phyloP scores from a whole-genome alignment of 2,329 filamentous ascomycete species.

The Aureobasidium zeae region DNA sequence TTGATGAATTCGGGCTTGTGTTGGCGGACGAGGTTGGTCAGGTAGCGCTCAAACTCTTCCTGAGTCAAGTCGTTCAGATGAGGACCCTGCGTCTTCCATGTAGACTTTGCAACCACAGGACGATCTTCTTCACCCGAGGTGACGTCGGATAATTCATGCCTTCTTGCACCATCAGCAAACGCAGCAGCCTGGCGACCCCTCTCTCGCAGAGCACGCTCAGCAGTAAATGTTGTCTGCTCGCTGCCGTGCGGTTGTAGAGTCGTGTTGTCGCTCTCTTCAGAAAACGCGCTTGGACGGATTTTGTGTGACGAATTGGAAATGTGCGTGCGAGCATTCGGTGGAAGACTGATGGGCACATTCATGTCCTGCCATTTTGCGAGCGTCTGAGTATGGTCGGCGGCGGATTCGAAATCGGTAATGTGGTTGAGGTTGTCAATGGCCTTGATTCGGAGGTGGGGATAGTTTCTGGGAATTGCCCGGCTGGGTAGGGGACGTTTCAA shows the following conservation, averaged over 20 bases:
- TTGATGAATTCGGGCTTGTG: conserved; percentile 25
- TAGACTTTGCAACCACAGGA: too few species aligned
- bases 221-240: conserved; percentile 23
- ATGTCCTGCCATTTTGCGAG: conserved; percentile 82
- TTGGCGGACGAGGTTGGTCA: conserved; percentile 37
- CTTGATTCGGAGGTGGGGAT: conserved; percentile 67
- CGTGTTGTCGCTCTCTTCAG: conserved; percentile 38
- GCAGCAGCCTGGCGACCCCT: conserved; percentile 19
- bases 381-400: conserved; percentile 70
- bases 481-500: conserved; percentile 76
- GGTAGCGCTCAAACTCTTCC: conserved; percentile 45
- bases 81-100: conserved; percentile 53
- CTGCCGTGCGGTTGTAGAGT: conserved; percentile 21
- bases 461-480: conserved; percentile 59
- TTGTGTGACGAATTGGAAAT: neutral
- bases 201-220: conserved; percentile 18
- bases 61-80: conserved; percentile 48
- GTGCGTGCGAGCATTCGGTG: neutral
- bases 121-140: too few species aligned
- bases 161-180: too few species aligned
- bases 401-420: conserved; percentile 79
- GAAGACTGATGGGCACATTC: conserved; percentile 57
- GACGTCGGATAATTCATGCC: too few species aligned
- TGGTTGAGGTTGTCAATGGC: conserved; percentile 78
- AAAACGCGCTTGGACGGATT: conserved; percentile 31